A percentile compares a stretch with the other conserved stretches of the same genome.
These are phyloP conservation scores for Hymenoscyphus occultus DNA, from an alignment of 2,329 filamentous ascomycete species.

Conservation along the genomic window DNA sequence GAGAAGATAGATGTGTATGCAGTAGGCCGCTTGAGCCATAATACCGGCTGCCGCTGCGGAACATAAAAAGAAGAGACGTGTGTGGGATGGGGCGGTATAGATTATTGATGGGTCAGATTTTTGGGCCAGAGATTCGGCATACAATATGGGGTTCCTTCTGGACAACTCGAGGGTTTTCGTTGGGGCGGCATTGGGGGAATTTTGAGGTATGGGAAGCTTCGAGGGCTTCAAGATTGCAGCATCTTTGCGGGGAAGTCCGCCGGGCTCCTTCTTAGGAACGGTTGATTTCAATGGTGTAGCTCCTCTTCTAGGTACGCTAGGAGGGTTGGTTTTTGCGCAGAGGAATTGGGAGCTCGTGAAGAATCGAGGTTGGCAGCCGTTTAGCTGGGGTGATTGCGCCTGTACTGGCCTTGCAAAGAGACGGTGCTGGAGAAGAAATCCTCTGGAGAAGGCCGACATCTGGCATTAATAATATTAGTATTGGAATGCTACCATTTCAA, in stretches of 20 bases:
- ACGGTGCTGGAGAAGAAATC: slow-evolving; percentile 30
- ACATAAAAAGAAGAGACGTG: slow-evolving; percentile 58
- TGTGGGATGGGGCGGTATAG: slow-evolving; percentile 56
- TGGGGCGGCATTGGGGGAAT: not conserved
- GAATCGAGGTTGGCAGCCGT: slow-evolving; percentile 21
- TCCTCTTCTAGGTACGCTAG: slow-evolving; percentile 12
- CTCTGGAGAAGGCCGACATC: slow-evolving; percentile 40
- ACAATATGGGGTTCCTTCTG: not conserved
- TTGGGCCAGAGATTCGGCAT: not conserved
- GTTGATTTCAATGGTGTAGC: not conserved
- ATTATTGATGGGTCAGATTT: not conserved
- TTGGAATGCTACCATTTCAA: not conserved
- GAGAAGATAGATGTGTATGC: slow-evolving; percentile 50
- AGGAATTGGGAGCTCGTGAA: slow-evolving; percentile 27
- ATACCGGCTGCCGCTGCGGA: slow-evolving; percentile 55
- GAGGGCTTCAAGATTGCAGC: not conserved
- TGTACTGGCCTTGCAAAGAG: slow-evolving; percentile 18
- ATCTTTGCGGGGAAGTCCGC: not conserved
- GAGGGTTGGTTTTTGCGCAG: slow-evolving; percentile 21
- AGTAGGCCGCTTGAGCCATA: slow-evolving; percentile 49
- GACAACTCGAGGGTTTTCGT: not conserved
- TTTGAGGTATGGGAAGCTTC: not conserved
- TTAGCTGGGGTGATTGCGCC: slow-evolving; percentile 15
- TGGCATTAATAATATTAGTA: slow-evolving; percentile 15
- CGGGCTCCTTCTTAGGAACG: not conserved